Base-by-base conservation (phyloP, 2,329 filamentous ascomycete genomes). In the Davidsoniella eucalypti region DNA sequence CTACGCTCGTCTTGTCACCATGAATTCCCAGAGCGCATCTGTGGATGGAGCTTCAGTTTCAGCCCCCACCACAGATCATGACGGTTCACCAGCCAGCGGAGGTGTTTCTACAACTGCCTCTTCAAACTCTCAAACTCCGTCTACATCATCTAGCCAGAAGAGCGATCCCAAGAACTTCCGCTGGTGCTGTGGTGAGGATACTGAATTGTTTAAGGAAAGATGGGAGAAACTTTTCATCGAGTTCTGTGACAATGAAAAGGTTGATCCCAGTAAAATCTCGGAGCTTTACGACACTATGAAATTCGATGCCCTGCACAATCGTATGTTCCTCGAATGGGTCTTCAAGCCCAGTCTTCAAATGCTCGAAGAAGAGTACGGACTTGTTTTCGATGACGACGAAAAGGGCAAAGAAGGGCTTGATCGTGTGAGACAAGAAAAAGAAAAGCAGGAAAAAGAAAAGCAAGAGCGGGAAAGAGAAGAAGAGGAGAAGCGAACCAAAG, bases 281-380 rank as follows among this genome's bases (percentile, higher is more conserved):
- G 92, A 98, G 67, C 75, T 98, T 2, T 98, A 98, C 63, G 92
- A 98, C 64, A 96, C 90, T 17, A 96, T 98, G 92, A 98, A 98
- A 65, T 98, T 96, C 56, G 92, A 98, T 63, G 92, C 92, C 1
- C 72, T 98, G 12, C 93, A 98, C 65, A 98, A 98, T 61, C 80
- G 92, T 2, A 86, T 87, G 55, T 98, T 98, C 60, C 69, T 98
- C 3, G 92, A 98, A 64, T 96, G 92, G 86, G 83, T 95, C 0
- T 98, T 98, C 58, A 94, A 87, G 14, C 92, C 92, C 1, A 81
- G 85, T 33, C 80, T 78, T 58, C 73, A 72, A 52, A 85, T 94
- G 66, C 69, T 90, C 9, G 83, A 84, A 49, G 84, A 90, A 48
- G 80, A 84, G 56, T 71, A 73, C 54, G 69, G 64, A 44, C 69